These are phyloP conservation scores for Aegle marmelos DNA, from an alignment of 345 rosid species.

Conservation along the genomic window DNA sequence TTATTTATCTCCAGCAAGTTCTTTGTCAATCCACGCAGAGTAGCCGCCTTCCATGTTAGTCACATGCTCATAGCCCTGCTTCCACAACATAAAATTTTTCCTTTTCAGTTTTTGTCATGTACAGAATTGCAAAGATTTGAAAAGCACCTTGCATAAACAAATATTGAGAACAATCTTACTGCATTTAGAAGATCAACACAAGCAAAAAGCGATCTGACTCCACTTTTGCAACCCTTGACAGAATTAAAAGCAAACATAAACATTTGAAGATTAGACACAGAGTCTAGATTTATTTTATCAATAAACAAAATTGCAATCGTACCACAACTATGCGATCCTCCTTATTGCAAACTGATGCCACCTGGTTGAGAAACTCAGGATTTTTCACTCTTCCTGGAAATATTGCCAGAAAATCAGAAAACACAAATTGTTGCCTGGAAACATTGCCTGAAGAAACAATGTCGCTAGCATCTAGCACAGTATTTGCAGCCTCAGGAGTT, in stretches of 20 bases:
- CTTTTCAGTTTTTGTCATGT: neutral
- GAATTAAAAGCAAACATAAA: neutral
- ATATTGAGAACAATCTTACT: slow-evolving; percentile 26
- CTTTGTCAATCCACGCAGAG: slow-evolving; percentile 49
- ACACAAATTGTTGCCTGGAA: too few species aligned
- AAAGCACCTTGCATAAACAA: slow-evolving; percentile 9
- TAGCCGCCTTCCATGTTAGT: slow-evolving; percentile 52
- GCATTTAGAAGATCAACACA: slow-evolving; percentile 42
- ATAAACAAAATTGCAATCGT: neutral
- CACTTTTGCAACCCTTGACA: slow-evolving; percentile 31
- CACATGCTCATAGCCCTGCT: slow-evolving; percentile 42
- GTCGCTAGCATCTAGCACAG: too few species aligned
- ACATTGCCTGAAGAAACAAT: neutral
- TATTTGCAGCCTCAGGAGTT: neutral
- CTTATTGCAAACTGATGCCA: slow-evolving; percentile 34
- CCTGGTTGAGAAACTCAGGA: slow-evolving; percentile 44
- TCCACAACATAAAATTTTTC: neutral
- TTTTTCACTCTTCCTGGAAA: slow-evolving; percentile 36
- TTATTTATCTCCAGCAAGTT: slow-evolving; percentile 29
- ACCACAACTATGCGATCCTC: slow-evolving; percentile 51
- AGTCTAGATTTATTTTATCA: neutral
- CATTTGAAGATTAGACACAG: neutral
- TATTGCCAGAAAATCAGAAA: neutral
- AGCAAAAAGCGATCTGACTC: slow-evolving; percentile 33
- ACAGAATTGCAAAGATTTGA: neutral